Evolutionary conservation across 768 basidiomycete species (phyloP).

Genomic region (Tephrocybe rancida): DNA sequence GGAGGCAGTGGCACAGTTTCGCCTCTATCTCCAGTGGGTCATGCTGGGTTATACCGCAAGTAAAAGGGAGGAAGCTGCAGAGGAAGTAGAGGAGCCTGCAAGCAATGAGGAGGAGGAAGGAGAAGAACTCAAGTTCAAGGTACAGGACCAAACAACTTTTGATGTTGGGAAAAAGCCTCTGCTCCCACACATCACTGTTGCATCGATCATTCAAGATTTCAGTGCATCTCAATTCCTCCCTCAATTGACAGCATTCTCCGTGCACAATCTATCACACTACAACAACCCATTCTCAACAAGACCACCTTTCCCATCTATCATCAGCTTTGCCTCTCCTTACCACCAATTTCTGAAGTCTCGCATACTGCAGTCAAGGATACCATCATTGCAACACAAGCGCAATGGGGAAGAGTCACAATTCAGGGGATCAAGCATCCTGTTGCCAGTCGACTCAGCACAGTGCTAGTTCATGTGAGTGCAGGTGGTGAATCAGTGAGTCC

Average conservation of each 20-base stretch:
- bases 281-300: background rate
- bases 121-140: too few species aligned
- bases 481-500: background rate
- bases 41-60: constrained; percentile 8
- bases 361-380: constrained; percentile 8
- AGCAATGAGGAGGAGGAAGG: background rate
- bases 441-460: constrained; percentile 19
- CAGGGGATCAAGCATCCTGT: constrained; percentile 18
- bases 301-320: constrained; percentile 23
- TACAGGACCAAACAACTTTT: too few species aligned
- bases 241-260: constrained; percentile 11
- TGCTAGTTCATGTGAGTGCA: constrained; percentile 14
- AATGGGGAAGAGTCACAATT: background rate
- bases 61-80: background rate
- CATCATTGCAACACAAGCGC: constrained; percentile 13
- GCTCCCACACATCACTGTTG: constrained; percentile 8
- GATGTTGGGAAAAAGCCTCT: constrained; percentile 9
- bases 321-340: constrained; percentile 16
- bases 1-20: too few species aligned
- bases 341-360: constrained; percentile 16
- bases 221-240: constrained; percentile 14
- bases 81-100: background rate
- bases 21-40: constrained; percentile 30
- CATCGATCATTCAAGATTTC: constrained; percentile 11
- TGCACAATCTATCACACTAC: constrained; percentile 2